Evolutionary conservation across 2,329 filamentous ascomycete species (phyloP), one percentile per base, ranked within the genome.

Genomic region (Neofusicoccum kwambonambiense): DNA sequence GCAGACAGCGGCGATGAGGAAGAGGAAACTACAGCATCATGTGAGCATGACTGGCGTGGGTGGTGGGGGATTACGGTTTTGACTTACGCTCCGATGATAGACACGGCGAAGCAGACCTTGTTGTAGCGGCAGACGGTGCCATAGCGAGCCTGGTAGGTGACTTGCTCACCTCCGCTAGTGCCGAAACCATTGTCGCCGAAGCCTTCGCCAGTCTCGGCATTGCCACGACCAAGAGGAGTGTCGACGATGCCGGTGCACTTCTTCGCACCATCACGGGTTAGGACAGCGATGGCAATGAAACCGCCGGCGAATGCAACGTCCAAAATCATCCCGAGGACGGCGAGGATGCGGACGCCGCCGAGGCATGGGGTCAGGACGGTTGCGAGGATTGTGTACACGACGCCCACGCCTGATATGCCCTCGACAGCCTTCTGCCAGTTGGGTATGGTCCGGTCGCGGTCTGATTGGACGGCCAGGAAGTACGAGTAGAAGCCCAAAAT

Each of bases 211-310:
- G 80, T 78, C 57, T 76, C 74, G 1, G 85, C 81, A 7, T 84
- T 77, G 5, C 90, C 91, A 3, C 75, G 82, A 42, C 93, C 93
- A 62, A 94, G 86, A 6, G 87, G 87, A 15, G 88, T 94, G 54
- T 83, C 80, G 66, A 93, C 83, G 15, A 78, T 78, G 54, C 87
- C 87, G 13, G 79, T 82, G 81, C 93, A 97, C 57, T 79, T 84
- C 67, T 83, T 78, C 0, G 87, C 86, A 42, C 93, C 93, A 64
- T 86, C 79, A 42, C 90, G 85, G 66, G 91, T 93, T 68, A 91
- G 83, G 56, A 89, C 82, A 0, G 93, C 92, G 66, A 97, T 86
- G 73, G 93, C 96, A 73, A 96, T 86, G 81, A 95, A 95, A 65
- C 83, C 87, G 45, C 85, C 91, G 61, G 87, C 80, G 77, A 97